A percentile compares a stretch with the other conserved stretches of the same genome.
Conservation (phyloP, 75 land plant species). For the Ceratopteris richardii region DNA sequence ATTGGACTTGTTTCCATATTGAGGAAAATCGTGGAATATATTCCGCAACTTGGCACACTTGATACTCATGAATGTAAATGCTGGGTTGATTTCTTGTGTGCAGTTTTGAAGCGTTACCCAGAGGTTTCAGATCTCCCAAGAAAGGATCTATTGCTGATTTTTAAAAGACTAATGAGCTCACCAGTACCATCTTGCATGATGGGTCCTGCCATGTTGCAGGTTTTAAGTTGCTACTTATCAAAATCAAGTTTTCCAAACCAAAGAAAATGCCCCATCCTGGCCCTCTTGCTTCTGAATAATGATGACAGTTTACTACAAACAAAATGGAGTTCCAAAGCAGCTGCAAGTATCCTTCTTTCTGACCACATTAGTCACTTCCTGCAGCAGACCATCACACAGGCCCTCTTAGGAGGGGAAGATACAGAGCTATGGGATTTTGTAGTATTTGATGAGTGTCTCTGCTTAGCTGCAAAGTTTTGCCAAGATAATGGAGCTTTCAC, state of each 20-base stretch:
- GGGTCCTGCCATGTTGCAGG: conserved; percentile 1
- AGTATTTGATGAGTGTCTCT: conserved; percentile 7
- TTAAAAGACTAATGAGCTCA: not conserved
- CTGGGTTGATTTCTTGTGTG: conserved; percentile 5
- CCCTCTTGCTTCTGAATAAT: not conserved
- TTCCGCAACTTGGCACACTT: not conserved
- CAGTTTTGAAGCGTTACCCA: not conserved
- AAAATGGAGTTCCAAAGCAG: not conserved
- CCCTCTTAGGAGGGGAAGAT: conserved; percentile 1
- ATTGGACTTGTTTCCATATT: not conserved
- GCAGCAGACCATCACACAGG: not conserved
- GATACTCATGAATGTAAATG: not conserved
- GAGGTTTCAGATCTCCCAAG: not conserved
- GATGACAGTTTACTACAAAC: not conserved
- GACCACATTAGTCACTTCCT: not conserved
- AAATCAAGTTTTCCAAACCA: not conserved
- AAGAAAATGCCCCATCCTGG: not conserved
- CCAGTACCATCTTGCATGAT: conserved; percentile 2
- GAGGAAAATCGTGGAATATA: not conserved
- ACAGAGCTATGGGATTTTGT: conserved; percentile 7
- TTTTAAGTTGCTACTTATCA: not conserved
- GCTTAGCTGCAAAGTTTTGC: conserved; percentile 6
- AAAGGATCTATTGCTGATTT: not conserved
- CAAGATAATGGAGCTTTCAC: not conserved
- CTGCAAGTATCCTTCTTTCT: not conserved